Evolutionary conservation across 176 grass and related monocot species (phyloP), one percentile per base, ranked within the genome.

Genomic region (Aegilops umbellulata): DNA sequence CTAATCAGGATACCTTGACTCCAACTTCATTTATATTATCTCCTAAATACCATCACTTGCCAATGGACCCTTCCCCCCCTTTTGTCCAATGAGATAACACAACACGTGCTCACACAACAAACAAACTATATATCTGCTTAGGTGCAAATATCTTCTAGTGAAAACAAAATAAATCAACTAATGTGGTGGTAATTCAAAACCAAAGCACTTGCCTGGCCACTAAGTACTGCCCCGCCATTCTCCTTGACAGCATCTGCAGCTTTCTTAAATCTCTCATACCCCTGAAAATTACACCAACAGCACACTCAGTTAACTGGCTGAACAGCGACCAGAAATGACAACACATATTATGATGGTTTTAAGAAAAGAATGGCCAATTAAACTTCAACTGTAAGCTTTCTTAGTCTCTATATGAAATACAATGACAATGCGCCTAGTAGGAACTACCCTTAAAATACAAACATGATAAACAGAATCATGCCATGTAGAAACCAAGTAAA

Each of bases 191-290:
- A 77, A 87, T 57, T 78, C 15, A 81, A 58, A 76, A 30, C n/a
- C 58, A 60, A 69, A 90, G 70, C 15, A 84, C 89, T 90, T 95
- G 81, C 95, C 93, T 93, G 87, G 13, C 97, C 97, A 78, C 88
- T 98, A 47, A 98, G 44, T 86, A 90, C 74, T 61, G 79, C 78
- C 11, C 92, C 89, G 1, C 84, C 89, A 79, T 83, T 90, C 47
- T 87, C 94, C 69, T 98, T 86, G 64, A 98, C 90, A 94, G 93
- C 94, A 58, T 92, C 91, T 64, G 89, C 97, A 84, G 92, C 88
- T 82, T 96, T 98, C 83, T 93, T 95, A 92, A 98, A 98, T 73
- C 91, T 96, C 32, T 98, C 97, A 69, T 89, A 95, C 49, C 97
- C 97, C 97, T 98, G 92, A 76, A 91, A 81, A 73, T 69, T 68